Conservation (phyloP, 176 grass and related monocot genomes). For the Triticum monococcum region DNA sequence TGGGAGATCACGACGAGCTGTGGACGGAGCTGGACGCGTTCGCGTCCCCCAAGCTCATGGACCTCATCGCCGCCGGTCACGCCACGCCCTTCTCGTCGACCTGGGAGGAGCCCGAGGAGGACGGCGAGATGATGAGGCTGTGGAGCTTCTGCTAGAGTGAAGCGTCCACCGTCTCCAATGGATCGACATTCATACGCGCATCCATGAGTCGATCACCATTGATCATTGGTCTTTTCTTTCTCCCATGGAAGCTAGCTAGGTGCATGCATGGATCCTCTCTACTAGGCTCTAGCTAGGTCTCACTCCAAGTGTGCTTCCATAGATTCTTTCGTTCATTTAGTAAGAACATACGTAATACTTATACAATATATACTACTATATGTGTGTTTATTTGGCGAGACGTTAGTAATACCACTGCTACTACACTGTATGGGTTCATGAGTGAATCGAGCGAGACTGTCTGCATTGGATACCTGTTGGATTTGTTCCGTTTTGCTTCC, state of each 20-base stretch:
- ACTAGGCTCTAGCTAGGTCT: not conserved
- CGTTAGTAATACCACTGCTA: not conserved
- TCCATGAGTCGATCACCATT: not conserved
- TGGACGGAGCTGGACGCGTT: slow-evolving; percentile 49
- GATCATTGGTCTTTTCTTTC: slow-evolving; percentile 15
- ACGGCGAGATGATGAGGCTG: slow-evolving; percentile 54
- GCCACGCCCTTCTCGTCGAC: slow-evolving; percentile 18
- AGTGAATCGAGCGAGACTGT: not conserved
- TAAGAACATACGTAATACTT: slow-evolving; percentile 15
- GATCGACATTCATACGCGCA: not conserved
- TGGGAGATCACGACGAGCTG: slow-evolving; percentile 18
- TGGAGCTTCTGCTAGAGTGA: slow-evolving; percentile 51
- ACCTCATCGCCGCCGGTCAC: slow-evolving; percentile 28
- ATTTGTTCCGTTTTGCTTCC: slow-evolving; percentile 30
- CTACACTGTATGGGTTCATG: slow-evolving; percentile 19
- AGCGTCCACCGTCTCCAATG: not conserved
- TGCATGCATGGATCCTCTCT: not conserved
- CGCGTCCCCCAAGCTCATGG: slow-evolving; percentile 43
- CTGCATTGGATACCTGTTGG: slow-evolving; percentile 49
- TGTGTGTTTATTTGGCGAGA: not conserved
- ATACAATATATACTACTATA: not conserved
- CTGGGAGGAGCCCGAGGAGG: slow-evolving; percentile 63
- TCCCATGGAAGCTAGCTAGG: not conserved
- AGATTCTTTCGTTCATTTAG: not conserved
- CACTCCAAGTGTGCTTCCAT: not conserved